Conservation (phyloP, 202 grass and related monocot species). For the Panicum hallii region DNA sequence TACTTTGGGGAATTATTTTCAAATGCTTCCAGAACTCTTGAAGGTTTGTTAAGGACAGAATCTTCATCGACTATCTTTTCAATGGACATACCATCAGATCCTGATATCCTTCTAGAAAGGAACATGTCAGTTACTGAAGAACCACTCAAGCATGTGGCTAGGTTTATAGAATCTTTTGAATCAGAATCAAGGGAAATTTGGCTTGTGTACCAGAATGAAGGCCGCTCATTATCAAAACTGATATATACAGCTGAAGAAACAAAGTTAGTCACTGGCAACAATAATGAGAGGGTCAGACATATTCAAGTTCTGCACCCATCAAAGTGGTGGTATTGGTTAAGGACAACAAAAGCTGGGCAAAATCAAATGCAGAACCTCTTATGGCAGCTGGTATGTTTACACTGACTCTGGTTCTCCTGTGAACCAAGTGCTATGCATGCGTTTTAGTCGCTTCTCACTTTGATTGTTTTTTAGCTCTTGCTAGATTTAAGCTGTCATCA, state of each 20-base stretch:
- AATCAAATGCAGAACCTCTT: conserved; percentile 89
- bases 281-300: conserved; percentile 70
- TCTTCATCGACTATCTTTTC: conserved; percentile 47
- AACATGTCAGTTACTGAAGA: conserved; percentile 63
- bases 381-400: conserved; percentile 81
- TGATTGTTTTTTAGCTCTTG: not conserved
- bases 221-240: conserved; percentile 83
- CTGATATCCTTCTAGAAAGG: conserved; percentile 45
- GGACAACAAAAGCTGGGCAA: conserved; percentile 84
- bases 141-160: conserved; percentile 85
- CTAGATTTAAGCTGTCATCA: conserved; percentile 28
- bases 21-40: conserved; percentile 83
- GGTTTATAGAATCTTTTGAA: conserved; percentile 97
- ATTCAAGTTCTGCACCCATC: conserved; percentile 83
- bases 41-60: conserved; percentile 51
- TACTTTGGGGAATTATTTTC: conserved; percentile 93
- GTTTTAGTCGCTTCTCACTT: conserved; percentile 35
- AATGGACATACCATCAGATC: conserved; percentile 39
- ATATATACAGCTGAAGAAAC: conserved; percentile 92
- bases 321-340: conserved; percentile 95
- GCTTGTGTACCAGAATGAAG: conserved; percentile 96
- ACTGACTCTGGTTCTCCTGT: conserved; percentile 28
- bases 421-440: conserved; percentile 12
- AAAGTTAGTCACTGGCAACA: conserved; percentile 66
- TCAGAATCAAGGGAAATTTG: conserved; percentile 94